A percentile compares a stretch with the other conserved stretches of the same genome.
Conservation (phyloP, 2,329 filamentous ascomycete genomes). For the Diaporthe citriasiana region DNA sequence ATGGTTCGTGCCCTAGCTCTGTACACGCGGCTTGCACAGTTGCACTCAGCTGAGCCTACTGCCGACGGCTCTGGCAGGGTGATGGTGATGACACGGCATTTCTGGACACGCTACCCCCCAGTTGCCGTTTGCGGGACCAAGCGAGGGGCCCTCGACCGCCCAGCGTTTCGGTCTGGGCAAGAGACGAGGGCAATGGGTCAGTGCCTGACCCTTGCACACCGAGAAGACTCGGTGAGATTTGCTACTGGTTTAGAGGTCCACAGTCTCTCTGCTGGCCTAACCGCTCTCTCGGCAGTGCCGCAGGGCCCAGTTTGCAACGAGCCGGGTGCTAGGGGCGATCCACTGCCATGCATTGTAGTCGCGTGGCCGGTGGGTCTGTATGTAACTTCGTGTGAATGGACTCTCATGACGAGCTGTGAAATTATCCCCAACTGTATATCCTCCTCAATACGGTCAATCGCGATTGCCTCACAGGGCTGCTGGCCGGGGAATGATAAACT, state of each 20-base stretch:
- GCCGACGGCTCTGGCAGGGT: constrained; percentile 1
- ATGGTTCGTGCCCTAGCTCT: not conserved
- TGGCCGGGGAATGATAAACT: not conserved
- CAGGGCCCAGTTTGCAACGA: constrained; percentile 17
- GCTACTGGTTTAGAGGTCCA: constrained; percentile 2
- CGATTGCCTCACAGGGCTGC: constrained; percentile 30
- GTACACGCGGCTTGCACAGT: not conserved
- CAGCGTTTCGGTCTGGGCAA: constrained; percentile 32
- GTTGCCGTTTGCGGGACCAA: constrained; percentile 20
- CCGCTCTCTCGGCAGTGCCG: constrained; percentile 35
- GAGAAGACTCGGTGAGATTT: constrained; percentile 27
- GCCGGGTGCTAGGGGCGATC: constrained; percentile 20
- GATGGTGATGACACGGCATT: not conserved
- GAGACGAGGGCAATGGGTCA: constrained; percentile 15
- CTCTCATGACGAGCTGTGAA: constrained; percentile 23
- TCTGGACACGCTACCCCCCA: constrained; percentile 9
- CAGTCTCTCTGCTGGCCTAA: constrained; percentile 1
- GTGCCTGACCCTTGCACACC: constrained; percentile 23
- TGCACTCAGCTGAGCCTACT: not conserved
- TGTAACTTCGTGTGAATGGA: constrained; percentile 37
- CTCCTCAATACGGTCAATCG: constrained; percentile 8
- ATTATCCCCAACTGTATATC: constrained; percentile 11
- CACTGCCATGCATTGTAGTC: constrained; percentile 38
- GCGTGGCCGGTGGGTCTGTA: constrained; percentile 40
- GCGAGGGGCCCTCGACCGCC: constrained; percentile 19